Conservation (phyloP, 176 grass and related monocot species). For the Triticum monococcum region DNA sequence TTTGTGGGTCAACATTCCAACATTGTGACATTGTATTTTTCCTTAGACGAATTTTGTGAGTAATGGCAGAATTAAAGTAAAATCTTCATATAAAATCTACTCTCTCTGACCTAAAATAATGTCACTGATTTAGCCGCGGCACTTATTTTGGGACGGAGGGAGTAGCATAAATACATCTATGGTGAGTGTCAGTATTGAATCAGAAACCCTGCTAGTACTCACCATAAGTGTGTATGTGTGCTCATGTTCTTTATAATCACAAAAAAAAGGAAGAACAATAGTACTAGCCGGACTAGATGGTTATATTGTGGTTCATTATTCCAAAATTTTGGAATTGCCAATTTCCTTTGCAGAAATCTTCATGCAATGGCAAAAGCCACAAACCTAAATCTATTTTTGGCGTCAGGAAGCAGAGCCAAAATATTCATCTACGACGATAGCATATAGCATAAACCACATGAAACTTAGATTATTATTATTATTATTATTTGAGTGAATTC, state of each 20-base stretch:
- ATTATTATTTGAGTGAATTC: too few species aligned
- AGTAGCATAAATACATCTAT: neutral
- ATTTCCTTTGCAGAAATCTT: neutral
- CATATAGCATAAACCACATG: neutral
- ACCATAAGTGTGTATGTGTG: neutral
- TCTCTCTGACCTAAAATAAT: too few species aligned
- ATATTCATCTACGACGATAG: neutral
- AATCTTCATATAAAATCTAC: neutral
- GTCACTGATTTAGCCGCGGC: neutral
- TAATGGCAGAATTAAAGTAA: neutral
- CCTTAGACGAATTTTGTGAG: neutral
- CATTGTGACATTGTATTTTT: neutral
- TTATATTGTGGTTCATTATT: neutral
- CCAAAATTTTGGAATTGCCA: neutral
- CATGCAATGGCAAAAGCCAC: neutral
- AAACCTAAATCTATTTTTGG: neutral
- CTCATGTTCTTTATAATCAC: neutral
- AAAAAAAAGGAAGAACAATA: neutral
- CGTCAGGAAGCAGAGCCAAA: neutral
- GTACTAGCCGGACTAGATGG: neutral
- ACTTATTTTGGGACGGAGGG: too few species aligned
- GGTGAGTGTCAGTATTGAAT: neutral
- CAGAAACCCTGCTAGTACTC: neutral
- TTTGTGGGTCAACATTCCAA: neutral
- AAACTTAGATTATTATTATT: neutral